phyloP scores from a whole-genome alignment of 768 basidiomycete species.

The Tremella mesenterica region DNA sequence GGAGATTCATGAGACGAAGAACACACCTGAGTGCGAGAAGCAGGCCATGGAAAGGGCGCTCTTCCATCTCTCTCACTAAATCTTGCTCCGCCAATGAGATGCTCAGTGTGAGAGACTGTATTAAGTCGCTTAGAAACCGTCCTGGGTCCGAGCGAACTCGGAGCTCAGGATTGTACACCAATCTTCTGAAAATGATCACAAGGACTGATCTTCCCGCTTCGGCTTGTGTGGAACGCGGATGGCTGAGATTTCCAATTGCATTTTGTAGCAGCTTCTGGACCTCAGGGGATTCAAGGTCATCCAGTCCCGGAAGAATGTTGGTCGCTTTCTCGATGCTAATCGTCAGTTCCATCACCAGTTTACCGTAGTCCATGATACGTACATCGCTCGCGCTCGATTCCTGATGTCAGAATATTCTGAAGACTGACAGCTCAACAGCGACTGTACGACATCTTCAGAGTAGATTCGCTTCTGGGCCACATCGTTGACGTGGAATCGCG shows the following conservation, averaged over 20 bases:
- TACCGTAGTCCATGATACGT: constrained; percentile 11
- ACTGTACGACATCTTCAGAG: too few relatives aligned
- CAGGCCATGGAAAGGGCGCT: constrained; percentile 35
- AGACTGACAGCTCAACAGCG: constrained; percentile 33
- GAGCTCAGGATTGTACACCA: constrained; percentile 1
- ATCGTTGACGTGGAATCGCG: too few relatives aligned
- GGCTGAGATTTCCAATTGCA: constrained; percentile 24
- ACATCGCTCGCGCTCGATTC: constrained; percentile 30
- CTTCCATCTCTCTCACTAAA: constrained; percentile 23
- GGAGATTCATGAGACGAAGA: not conserved
- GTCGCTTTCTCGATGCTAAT: constrained; percentile 26
- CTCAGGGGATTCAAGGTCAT: constrained; percentile 6
- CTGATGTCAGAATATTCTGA: constrained; percentile 42
- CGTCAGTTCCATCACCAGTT: not conserved
- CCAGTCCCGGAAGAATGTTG: constrained; percentile 31
- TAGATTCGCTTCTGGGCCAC: too few relatives aligned
- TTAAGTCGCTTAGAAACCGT: constrained; percentile 15
- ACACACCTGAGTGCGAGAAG: constrained; percentile 33
- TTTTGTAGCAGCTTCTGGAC: constrained; percentile 17
- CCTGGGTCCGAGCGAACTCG: not conserved
- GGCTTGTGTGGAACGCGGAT: constrained; percentile 39
- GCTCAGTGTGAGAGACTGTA: constrained; percentile 16
- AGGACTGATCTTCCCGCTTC: constrained; percentile 40
- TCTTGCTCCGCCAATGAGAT: constrained; percentile 24
- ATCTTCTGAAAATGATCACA: constrained; percentile 31